Conservation (phyloP, 345 rosid species). For the Corymbia maculata region DNA sequence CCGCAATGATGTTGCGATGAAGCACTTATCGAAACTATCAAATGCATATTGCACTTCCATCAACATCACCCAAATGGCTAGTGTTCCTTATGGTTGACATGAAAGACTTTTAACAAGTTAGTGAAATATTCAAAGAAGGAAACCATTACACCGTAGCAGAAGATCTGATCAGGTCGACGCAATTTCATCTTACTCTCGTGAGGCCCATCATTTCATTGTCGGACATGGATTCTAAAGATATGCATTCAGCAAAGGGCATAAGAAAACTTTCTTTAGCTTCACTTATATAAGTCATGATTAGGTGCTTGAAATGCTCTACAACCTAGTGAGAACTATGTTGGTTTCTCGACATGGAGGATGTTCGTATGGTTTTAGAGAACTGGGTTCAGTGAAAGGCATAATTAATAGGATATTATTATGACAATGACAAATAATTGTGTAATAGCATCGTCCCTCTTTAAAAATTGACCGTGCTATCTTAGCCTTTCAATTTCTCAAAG, state of each 20-base stretch:
- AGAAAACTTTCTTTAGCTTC: not conserved
- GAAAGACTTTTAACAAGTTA: not conserved
- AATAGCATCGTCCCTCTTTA: no score
- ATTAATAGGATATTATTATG: not conserved
- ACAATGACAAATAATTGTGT: not conserved
- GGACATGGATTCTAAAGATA: not conserved
- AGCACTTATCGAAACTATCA: not conserved
- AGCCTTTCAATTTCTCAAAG: not conserved
- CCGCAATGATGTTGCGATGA: not conserved
- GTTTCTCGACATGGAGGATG: not conserved
- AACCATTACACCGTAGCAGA: not conserved
- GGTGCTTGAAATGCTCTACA: not conserved
- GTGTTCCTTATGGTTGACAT: fast-evolving
- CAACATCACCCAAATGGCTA: not conserved
- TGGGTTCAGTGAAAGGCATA: not conserved
- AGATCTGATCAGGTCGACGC: not conserved
- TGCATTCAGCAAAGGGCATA: not conserved
- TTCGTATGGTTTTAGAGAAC: not conserved
- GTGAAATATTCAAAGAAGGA: not conserved
- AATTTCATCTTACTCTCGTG: not conserved
- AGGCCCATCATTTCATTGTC: not conserved
- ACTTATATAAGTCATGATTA: not conserved
- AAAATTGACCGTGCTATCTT: no score
- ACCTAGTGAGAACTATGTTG: not conserved
- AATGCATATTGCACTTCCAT: not conserved